These are phyloP conservation scores for Globisporangium cystogenes DNA, from an alignment of 352 stramenopile species.

Conservation along the genomic window DNA sequence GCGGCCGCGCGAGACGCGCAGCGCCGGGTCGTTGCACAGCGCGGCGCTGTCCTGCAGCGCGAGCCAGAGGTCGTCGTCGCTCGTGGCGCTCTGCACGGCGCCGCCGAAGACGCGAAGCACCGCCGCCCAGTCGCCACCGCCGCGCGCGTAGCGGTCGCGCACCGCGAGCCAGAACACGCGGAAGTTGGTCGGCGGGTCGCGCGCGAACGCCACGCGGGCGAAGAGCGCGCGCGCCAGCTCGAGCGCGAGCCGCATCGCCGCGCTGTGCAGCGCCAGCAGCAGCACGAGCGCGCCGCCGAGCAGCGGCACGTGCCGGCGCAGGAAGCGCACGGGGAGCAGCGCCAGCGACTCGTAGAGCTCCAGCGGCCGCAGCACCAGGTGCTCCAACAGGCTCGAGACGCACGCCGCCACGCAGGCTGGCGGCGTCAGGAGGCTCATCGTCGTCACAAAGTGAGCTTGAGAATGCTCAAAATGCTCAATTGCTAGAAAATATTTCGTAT, in stretches of 20 bases:
- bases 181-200: constrained; percentile 67
- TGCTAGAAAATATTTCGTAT: too few relatives aligned
- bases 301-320: constrained; percentile 69
- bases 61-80: constrained; percentile 78
- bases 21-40: constrained; percentile 61
- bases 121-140: constrained; percentile 55
- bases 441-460: too few relatives aligned
- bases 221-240: constrained; percentile 63
- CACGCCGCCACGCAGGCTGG: background rate
- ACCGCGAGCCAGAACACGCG: constrained; percentile 64
- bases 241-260: constrained; percentile 61
- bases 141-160: constrained; percentile 56
- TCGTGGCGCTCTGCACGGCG: constrained; percentile 46
- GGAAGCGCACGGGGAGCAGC: constrained; percentile 68
- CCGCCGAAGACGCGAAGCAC: constrained; percentile 73
- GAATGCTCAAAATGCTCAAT: too few relatives aligned
- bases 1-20: constrained; percentile 34
- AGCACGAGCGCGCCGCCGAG: constrained; percentile 72
- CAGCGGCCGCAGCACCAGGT: constrained; percentile 54
- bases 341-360: constrained; percentile 72
- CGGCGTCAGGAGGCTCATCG: background rate
- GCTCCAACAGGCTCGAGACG: constrained; percentile 21
- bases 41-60: constrained; percentile 68
- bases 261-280: constrained; percentile 69
- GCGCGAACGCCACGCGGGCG: constrained; percentile 57